Evolutionary conservation across 108 stramenopile genomes (phyloP), one percentile per base, ranked within the genome.

Genomic region (Conticribra guillardii): DNA sequence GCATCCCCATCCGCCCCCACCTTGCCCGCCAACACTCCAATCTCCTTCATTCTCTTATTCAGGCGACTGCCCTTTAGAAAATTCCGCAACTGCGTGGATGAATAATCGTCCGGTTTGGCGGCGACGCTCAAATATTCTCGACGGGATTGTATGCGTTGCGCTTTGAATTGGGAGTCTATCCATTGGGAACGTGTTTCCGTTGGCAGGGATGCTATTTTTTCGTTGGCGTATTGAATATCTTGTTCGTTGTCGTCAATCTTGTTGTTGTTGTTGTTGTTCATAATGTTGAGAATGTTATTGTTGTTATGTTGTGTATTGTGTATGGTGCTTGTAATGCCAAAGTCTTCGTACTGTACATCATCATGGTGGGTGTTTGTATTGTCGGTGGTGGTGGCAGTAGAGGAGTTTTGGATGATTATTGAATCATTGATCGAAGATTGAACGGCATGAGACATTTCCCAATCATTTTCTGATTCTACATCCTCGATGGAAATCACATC

Each of bases 101-200:
- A 98, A 79, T 96, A 97, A 44, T 78, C 70, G 2, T 81, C 77
- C 3, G 97, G 95, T 70, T 98, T 77, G 32, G 88, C 90, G 1
- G 99, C 97, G 1, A 93, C 97, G 1, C 85, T 83, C 78, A 99
- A 97, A 60, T 90, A 98, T 77, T 96, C 95, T 21, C 82, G 68
- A 2, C 99, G 91, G 47, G 85, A 85, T 47, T 86, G 76, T 62
- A 97, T 78, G 30, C 97, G 86, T 48, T 97, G 93, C 11, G 84
- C 64, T 19, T 83, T 82, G 52, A 48, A 67, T 62, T 79, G 78
- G 31, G 78, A 71, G 28, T 79, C 78, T 33, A 79, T 79, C 78
- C 78, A 79, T 61, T 71, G 59, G 26, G 70, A 54, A 23, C 96
- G 89, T 44, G 85, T 47, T 3, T 70, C 69, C 18, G 85, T 54